Percentiles rank a stretch among this genome's conserved stretches.
These are phyloP conservation scores for Aspergillus aculeatus DNA, from an alignment of 2,329 filamentous ascomycete genomes.

Conservation along the genomic window DNA sequence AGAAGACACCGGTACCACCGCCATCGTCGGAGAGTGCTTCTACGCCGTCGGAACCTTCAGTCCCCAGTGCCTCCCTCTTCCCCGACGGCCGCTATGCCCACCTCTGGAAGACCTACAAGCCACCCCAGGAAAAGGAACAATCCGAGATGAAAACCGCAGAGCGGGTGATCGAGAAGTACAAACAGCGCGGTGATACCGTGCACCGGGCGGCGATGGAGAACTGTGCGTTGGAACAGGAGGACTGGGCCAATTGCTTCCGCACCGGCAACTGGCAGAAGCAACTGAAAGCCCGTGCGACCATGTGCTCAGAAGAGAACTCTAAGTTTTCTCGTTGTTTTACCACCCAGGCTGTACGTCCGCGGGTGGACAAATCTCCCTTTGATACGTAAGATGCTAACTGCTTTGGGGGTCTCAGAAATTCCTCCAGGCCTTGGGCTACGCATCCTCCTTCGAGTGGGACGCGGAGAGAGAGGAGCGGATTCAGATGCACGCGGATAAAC, in stretches of 20 bases:
- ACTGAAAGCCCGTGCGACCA: conserved; percentile 56
- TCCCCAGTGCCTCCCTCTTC: conserved; percentile 57
- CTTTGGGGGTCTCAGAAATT: conserved; percentile 61
- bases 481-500: conserved; percentile 89
- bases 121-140: conserved; percentile 68
- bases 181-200: conserved; percentile 75
- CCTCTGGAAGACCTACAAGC: conserved; percentile 87
- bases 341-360: conserved; percentile 69
- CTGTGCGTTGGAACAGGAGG: conserved; percentile 82
- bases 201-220: conserved; percentile 86
- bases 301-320: conserved; percentile 76
- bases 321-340: conserved; percentile 83
- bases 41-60: conserved; percentile 32
- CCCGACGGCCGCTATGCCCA: conserved; percentile 75
- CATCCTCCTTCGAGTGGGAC: conserved; percentile 64
- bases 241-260: conserved; percentile 78
- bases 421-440: conserved; percentile 84
- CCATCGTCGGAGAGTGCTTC: conserved; percentile 21
- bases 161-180: conserved; percentile 78
- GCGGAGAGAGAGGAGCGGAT: conserved; percentile 77
- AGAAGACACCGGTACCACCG: conserved; percentile 25
- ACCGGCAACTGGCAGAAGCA: conserved; percentile 66
- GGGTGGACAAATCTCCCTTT: background rate
- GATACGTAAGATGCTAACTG: background rate
- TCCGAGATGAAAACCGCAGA: conserved; percentile 76